These are phyloP conservation scores for Infundibulicybe gibba DNA, from an alignment of 768 basidiomycete species.

Conservation along the genomic window DNA sequence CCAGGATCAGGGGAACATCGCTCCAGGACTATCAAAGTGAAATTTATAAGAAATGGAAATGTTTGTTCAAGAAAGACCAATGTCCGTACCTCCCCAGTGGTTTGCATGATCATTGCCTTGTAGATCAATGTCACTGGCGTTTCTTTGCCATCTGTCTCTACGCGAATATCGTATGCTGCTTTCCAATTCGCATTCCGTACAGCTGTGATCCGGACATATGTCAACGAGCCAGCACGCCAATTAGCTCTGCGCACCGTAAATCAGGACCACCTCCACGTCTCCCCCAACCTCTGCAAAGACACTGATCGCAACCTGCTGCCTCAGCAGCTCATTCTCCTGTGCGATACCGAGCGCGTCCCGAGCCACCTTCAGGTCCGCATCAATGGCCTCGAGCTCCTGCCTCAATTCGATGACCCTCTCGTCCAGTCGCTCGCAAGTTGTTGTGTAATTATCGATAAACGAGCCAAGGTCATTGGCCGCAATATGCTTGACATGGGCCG, in stretches of 20 bases:
- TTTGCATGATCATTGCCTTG: conserved; percentile 36
- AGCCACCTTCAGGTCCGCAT: conserved; percentile 8
- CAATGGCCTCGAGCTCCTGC: conserved; percentile 10
- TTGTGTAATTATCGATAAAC: conserved; percentile 16
- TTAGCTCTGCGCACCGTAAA: no score
- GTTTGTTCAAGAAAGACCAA: conserved; percentile 1
- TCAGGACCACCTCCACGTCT: no score
- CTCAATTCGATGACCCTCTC: conserved; percentile 15
- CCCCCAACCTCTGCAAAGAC: conserved; percentile 22
- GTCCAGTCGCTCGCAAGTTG: conserved; percentile 21
- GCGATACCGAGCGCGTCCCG: no score
- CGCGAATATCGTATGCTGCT: no score
- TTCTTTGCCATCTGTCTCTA: conserved; percentile 35
- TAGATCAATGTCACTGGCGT: conserved; percentile 34
- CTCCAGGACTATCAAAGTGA: conserved; percentile 27
- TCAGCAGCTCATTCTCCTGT: no score
- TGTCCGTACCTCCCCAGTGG: conserved; percentile 40
- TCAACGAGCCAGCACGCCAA: conserved; percentile 27
- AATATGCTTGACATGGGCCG: conserved; percentile 20
- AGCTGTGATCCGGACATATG: conserved; percentile 24
- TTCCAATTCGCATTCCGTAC: conserved; percentile 33
- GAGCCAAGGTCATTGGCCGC: conserved; percentile 11
- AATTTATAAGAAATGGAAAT: neutral
- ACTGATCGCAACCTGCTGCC: no score
- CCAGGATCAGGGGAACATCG: conserved; percentile 36